Conservation (phyloP, 2,329 filamentous ascomycete genomes). For the Harringtonia lauricola region DNA sequence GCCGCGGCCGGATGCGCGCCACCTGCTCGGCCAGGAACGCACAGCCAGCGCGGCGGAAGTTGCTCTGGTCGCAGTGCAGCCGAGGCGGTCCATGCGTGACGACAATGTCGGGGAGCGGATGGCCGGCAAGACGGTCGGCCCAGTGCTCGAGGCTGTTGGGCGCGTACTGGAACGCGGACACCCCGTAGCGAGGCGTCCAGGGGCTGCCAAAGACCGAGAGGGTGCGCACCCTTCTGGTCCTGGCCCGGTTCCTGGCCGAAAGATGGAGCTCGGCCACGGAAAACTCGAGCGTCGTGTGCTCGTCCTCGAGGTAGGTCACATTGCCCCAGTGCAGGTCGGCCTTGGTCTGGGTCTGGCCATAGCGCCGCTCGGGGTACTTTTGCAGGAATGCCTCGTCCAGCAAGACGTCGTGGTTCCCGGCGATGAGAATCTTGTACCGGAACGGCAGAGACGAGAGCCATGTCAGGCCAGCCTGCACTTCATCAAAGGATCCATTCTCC, state of each 20-base stretch:
- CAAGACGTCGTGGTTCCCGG: conserved; percentile 14
- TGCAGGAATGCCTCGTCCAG: conserved; percentile 9
- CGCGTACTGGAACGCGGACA: conserved; percentile 17
- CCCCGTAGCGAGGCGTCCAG: conserved; percentile 14
- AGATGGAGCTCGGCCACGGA: neutral
- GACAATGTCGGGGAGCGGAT: conserved; percentile 12
- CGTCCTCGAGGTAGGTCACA: conserved; percentile 14
- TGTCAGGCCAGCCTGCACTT: conserved; percentile 22
- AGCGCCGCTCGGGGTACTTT: conserved; percentile 9
- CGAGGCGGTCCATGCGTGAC: conserved; percentile 16
- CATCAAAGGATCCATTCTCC: conserved; percentile 23
- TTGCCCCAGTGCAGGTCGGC: conserved; percentile 13
- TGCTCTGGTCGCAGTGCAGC: conserved; percentile 15
- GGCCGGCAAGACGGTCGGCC: conserved; percentile 4
- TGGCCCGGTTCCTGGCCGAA: too few species aligned
- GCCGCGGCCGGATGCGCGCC: conserved; percentile 9
- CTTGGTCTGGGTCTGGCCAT: conserved; percentile 6
- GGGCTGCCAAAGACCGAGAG: conserved; percentile 15
- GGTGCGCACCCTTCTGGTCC: too few species aligned
- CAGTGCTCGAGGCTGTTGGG: conserved; percentile 9
- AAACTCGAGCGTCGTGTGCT: conserved; percentile 3
- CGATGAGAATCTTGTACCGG: conserved; percentile 23
- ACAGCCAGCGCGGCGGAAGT: conserved; percentile 15
- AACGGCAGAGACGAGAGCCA: conserved; percentile 25
- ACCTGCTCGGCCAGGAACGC: conserved; percentile 13